Percentiles rank a stretch among this genome's conserved stretches.
Conservation (phyloP, 306 rosid species). For the Prunus mongolica region DNA sequence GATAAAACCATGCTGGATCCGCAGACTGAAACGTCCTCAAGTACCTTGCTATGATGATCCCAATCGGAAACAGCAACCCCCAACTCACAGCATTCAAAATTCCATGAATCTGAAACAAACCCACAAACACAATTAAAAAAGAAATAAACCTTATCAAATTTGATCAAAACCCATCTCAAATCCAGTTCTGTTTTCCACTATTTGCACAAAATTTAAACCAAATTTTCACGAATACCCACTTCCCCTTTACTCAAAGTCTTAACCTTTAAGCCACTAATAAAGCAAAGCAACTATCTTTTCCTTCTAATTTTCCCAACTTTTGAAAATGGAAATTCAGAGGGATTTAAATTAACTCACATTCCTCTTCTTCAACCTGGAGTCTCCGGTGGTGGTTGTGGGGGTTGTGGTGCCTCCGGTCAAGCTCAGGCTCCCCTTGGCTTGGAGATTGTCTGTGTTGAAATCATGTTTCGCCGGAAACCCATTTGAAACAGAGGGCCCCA, state of each 20-base stretch:
- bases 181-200: background rate
- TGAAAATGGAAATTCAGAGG: background rate
- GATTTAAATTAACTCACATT: conserved; percentile 43
- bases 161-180: background rate
- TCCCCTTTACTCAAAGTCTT: background rate
- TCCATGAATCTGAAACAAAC: conserved; percentile 63
- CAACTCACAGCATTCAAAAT: conserved; percentile 77
- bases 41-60: conserved; percentile 77
- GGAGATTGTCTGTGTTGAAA: background rate
- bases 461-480: conserved; percentile 17
- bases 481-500: conserved; percentile 8
- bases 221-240: background rate
- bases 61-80: conserved; percentile 85
- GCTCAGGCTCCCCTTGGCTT: conserved; percentile 17
- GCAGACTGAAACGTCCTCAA: conserved; percentile 62
- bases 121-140: conserved; percentile 5
- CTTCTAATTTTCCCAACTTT: background rate
- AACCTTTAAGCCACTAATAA: background rate
- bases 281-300: background rate
- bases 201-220: background rate
- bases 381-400: conserved; percentile 13
- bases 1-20: conserved; percentile 93
- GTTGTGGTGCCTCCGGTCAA: conserved; percentile 25
- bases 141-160: background rate
- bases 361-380: conserved; percentile 35